These are phyloP conservation scores for Exserohilum turcica DNA, from an alignment of 2,329 filamentous ascomycete species.

Conservation along the genomic window DNA sequence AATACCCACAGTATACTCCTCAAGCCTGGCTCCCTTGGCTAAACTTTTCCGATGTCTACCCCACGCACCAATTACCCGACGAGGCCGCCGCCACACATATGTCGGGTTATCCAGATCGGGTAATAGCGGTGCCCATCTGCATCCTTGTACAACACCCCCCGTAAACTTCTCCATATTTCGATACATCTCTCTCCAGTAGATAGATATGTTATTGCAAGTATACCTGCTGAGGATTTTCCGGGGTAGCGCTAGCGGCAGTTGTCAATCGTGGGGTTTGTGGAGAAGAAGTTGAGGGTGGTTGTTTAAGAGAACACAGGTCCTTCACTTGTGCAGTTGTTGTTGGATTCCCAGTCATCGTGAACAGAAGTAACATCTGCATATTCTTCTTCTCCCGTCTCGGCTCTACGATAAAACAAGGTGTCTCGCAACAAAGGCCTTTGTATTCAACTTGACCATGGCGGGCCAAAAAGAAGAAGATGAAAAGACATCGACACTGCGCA, in stretches of 20 bases:
- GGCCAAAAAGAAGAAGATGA: constrained; percentile 10
- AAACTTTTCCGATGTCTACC: constrained; percentile 27
- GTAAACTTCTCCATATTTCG: neutral
- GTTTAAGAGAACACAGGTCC: constrained; percentile 7
- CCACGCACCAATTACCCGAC: constrained; percentile 15
- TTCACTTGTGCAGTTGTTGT: neutral
- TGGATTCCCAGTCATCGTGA: too few relatives aligned
- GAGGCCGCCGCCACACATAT: constrained; percentile 9
- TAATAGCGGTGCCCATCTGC: constrained; percentile 3
- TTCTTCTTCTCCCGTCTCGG: neutral
- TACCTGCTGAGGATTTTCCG: constrained; percentile 2
- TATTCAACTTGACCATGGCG: neutral
- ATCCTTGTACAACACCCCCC: neutral
- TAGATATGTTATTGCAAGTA: constrained; percentile 4
- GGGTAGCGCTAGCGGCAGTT: neutral
- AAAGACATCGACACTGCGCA: constrained; percentile 19
- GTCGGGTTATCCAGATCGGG: constrained; percentile 12
- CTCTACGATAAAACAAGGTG: too few relatives aligned
- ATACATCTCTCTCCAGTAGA: neutral
- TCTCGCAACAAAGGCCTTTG: too few relatives aligned
- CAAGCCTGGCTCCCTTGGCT: constrained; percentile 10
- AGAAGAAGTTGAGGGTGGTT: neutral
- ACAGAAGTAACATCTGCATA: too few relatives aligned
- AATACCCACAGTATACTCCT: constrained; percentile 1
- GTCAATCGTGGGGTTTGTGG: neutral